Conservation (phyloP, 768 basidiomycete genomes). For the Leccinum pellstonianum region DNA sequence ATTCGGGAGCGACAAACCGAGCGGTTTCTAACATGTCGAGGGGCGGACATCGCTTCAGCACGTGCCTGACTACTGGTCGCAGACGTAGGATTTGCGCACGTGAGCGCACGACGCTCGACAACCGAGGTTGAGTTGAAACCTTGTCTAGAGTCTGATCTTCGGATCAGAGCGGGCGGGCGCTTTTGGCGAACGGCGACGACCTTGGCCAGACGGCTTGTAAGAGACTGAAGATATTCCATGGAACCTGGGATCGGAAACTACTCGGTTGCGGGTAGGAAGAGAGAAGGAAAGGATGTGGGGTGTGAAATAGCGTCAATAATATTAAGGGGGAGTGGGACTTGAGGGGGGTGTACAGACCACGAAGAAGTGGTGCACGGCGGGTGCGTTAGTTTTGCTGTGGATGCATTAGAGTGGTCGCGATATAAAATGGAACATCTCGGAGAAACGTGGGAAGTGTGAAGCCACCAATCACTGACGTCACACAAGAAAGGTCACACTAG, state of each 20-base stretch:
- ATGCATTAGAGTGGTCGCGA: slow-evolving; percentile 14
- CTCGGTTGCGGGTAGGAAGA: neutral
- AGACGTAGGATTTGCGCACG: slow-evolving; percentile 14
- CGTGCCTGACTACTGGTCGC: neutral
- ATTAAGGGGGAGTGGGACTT: neutral
- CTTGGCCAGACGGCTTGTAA: slow-evolving; percentile 19
- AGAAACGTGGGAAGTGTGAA: slow-evolving; percentile 8
- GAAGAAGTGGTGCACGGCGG: slow-evolving; percentile 13
- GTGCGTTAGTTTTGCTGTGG: slow-evolving; percentile 24
- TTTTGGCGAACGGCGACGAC: slow-evolving; percentile 24
- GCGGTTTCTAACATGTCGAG: slow-evolving; percentile 11
- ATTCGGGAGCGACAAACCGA: slow-evolving; percentile 9
- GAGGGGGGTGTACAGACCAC: slow-evolving; percentile 1
- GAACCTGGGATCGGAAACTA: neutral
- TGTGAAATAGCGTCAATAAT: neutral
- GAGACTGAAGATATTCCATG: slow-evolving; percentile 26
- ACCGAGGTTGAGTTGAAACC: slow-evolving; percentile 9
- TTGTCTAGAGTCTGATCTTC: slow-evolving; percentile 16
- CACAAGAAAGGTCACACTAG: neutral
- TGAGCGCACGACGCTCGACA: slow-evolving; percentile 6
- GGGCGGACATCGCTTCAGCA: neutral
- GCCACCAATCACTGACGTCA: neutral
- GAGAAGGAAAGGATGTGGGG: neutral
- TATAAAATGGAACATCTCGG: slow-evolving; percentile 1
- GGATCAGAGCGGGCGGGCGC: slow-evolving; percentile 9